phyloP scores from a whole-genome alignment of 305 asterid genomes.

The Withania somnifera region DNA sequence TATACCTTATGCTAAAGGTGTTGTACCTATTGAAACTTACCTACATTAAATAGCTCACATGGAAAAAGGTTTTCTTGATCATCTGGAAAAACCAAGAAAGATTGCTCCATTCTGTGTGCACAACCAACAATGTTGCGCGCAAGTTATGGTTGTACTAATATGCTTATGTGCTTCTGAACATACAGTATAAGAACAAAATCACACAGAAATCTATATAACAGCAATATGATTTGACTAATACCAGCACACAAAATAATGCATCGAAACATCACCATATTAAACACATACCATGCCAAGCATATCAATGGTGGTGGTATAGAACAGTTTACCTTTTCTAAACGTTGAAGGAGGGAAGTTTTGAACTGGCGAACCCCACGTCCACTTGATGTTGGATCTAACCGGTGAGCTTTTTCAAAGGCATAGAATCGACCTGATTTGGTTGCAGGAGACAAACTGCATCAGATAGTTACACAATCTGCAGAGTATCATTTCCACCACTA shows the following conservation, averaged over 20 bases:
- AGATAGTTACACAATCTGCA: background rate
- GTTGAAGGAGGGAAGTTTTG: constrained; percentile 96
- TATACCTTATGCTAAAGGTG: background rate
- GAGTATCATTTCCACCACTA: background rate
- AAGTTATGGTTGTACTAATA: background rate
- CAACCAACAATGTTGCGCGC: background rate
- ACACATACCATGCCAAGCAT: background rate
- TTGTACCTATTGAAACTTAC: background rate
- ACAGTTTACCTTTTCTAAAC: constrained; percentile 69
- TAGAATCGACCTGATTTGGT: constrained; percentile 80
- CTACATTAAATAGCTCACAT: background rate
- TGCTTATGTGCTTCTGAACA: background rate
- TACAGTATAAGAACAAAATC: background rate
- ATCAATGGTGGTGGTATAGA: background rate
- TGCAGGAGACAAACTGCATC: background rate
- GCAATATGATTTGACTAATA: background rate
- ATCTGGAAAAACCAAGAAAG: background rate
- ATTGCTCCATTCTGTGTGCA: background rate
- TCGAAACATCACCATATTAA: background rate
- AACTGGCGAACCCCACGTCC: constrained; percentile 99
- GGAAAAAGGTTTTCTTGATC: too few relatives aligned
- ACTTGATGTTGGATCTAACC: constrained; percentile 90
- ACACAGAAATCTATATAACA: background rate
- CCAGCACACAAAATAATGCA: background rate
- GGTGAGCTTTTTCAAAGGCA: constrained; percentile 97